These are phyloP conservation scores for Cenococcum geophilum DNA, from an alignment of 495 filamentous ascomycete genomes.

Conservation along the genomic window DNA sequence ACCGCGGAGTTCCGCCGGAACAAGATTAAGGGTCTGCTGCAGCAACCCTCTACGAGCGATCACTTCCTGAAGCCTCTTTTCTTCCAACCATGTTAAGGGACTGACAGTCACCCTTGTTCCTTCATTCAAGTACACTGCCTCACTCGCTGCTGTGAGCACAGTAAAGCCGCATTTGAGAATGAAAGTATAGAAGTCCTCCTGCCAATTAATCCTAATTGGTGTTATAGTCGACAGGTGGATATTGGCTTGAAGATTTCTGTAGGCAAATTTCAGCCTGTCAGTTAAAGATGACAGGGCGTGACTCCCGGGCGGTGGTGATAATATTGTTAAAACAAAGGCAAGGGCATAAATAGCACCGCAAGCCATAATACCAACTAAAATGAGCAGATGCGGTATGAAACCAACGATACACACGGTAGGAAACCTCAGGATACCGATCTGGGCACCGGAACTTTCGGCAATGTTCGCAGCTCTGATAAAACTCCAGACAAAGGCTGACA, in stretches of 20 bases:
- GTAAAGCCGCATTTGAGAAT: conserved; percentile 79
- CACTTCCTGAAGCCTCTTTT: conserved; percentile 63
- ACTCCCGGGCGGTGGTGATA: conserved; percentile 53
- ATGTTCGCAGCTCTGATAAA: conserved; percentile 37
- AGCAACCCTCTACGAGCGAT: conserved; percentile 22
- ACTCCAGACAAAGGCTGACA: conserved; percentile 70
- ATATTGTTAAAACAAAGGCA: conserved; percentile 67
- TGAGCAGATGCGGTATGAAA: conserved; percentile 85
- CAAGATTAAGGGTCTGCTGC: conserved; percentile 22
- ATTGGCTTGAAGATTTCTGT: conserved; percentile 87
- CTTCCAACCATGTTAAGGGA: conserved; percentile 86
- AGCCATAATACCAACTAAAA: conserved; percentile 66
- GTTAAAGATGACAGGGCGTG: conserved; percentile 39
- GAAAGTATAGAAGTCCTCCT: conserved; percentile 92
- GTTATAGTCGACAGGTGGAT: conserved; percentile 61
- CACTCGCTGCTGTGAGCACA: conserved; percentile 82
- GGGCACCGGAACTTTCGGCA: conserved; percentile 19
- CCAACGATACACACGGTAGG: conserved; percentile 93
- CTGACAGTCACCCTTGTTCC: conserved; percentile 67
- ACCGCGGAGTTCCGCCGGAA: conserved; percentile 30
- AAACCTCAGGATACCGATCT: conserved; percentile 58
- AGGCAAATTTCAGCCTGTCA: conserved; percentile 57
- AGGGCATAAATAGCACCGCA: conserved; percentile 70
- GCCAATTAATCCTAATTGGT: conserved; percentile 62
- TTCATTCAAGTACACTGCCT: conserved; percentile 93